A percentile compares a stretch with the other conserved stretches of the same genome.
phyloP scores from a whole-genome alignment of 2,329 filamentous ascomycete genomes.

The Fusarium mundagurra region DNA sequence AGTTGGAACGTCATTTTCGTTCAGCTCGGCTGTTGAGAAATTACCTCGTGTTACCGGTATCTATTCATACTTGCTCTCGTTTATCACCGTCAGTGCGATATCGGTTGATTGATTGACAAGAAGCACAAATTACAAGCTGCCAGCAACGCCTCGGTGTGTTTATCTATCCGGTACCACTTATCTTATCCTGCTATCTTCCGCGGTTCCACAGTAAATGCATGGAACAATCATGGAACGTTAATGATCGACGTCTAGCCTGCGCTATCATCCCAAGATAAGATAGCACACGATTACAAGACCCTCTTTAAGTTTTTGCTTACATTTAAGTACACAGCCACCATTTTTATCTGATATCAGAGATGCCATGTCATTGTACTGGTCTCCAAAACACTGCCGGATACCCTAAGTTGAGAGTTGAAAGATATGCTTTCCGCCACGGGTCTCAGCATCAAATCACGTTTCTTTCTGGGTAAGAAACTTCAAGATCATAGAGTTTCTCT shows the following conservation, averaged over 20 bases:
- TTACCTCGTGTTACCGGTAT: neutral
- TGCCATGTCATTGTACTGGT: neutral
- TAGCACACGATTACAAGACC: too few species aligned
- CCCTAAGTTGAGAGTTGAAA: neutral
- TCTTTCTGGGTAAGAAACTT: neutral
- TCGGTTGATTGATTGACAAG: neutral
- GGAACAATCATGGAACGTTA: neutral
- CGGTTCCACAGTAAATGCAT: neutral
- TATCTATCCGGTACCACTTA: neutral
- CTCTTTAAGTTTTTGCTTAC: too few species aligned
- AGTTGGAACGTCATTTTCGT: neutral
- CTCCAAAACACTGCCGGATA: neutral
- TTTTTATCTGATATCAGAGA: neutral
- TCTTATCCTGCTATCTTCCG: neutral
- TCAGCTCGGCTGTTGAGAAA: neutral
- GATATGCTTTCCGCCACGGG: neutral
- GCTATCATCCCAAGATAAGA: neutral
- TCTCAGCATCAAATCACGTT: neutral
- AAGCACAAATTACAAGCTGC: neutral
- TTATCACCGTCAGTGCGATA: neutral
- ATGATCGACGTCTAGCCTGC: neutral
- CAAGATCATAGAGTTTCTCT: neutral
- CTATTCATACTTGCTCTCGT: fast-evolving
- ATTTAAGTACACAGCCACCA: too few species aligned
- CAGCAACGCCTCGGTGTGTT: neutral